Evolutionary conservation across 1,139 yeast species (phyloP), one percentile per base, ranked within the genome.

Genomic region (Hanseniaspora gamundiae): DNA sequence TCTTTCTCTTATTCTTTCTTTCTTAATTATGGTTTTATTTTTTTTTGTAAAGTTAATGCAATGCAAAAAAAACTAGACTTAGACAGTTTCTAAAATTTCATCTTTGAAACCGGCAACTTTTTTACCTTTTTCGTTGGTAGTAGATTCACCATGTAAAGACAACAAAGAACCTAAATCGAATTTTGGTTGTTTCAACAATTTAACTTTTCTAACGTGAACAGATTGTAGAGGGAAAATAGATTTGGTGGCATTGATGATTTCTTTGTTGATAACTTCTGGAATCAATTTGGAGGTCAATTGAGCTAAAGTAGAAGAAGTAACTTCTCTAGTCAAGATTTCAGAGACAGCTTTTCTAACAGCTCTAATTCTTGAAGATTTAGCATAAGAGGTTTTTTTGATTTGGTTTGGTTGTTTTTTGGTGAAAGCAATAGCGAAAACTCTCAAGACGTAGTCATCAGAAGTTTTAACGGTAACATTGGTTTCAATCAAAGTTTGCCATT

Each of bases 401-500:
- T 84, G 94, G 78, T 80, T 81, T 59, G 85, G 74, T 68, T 80
- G 82, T 69, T 88, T 81, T 78, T 79, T 82, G 73, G 94, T 84
- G 87, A 84, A 83, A 57, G 87, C 94, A 71, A 84, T 81, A 69
- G 85, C 85, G 67, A 84, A 84, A 58, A 84, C 74, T 71, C 94
- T 82, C 66, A 84, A 72, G 61, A 80, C 80, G 81, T 84, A 83
- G 70, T 84, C 94, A 64, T 84, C 94, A 57, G 91, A 69, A 62
- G 94, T 84, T 82, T 84, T 84, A 64, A 82, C 94, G 59, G 94
- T 83, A 60, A 83, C 91, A 69, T 81, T 80, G 63, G 88, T 86
- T 76, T 84, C 94, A 59, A 84, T 85, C 70, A 84, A 74, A 57
- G 93, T 76, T 73, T 84, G 94, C 94, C 94, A 84, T 72, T 84